Percentiles rank a stretch among this genome's conserved stretches.
phyloP scores from a whole-genome alignment of 371 early-diverging fungal genomes.

The Parasitella parasitica region DNA sequence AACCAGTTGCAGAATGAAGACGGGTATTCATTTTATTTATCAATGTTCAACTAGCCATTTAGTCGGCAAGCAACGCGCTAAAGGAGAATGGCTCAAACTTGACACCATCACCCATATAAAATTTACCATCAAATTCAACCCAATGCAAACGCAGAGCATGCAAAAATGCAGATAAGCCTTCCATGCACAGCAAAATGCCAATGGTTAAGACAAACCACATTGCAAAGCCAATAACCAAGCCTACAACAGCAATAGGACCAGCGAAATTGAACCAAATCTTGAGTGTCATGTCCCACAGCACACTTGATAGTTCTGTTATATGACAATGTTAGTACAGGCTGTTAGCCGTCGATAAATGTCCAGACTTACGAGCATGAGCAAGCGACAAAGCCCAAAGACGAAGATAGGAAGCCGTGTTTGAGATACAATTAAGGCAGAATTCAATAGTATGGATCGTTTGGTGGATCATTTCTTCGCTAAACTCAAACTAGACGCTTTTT shows the following conservation, averaged over 20 bases:
- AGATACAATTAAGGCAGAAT: slow-evolving; percentile 96
- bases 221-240: slow-evolving; percentile 68
- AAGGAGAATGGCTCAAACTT: slow-evolving; percentile 53
- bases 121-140: slow-evolving; percentile 99
- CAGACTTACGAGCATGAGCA: slow-evolving; percentile 91
- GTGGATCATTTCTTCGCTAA: slow-evolving; percentile 92
- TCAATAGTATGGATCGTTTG: slow-evolving; percentile 99
- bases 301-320: slow-evolving; percentile 84
- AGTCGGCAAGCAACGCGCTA: background rate
- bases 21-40: too few relatives aligned
- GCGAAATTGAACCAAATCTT: slow-evolving; percentile 60
- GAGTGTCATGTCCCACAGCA: slow-evolving; percentile 96
- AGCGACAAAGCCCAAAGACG: slow-evolving; percentile 99
- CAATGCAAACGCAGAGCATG: slow-evolving; percentile 99
- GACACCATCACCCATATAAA: slow-evolving; percentile 69
- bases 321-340: background rate
- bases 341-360: too few relatives aligned
- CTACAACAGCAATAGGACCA: slow-evolving; percentile 57
- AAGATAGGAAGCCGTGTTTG: slow-evolving; percentile 99
- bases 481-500: slow-evolving; percentile 72
- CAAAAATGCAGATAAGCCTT: slow-evolving; percentile 97
- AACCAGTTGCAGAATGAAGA: too few relatives aligned
- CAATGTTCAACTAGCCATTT: background rate
- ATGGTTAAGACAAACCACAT: slow-evolving; percentile 88
- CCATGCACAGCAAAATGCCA: slow-evolving; percentile 92